Evolutionary conservation across 2,329 filamentous ascomycete genomes (phyloP).

Genomic region (Penicillium sp.): DNA sequence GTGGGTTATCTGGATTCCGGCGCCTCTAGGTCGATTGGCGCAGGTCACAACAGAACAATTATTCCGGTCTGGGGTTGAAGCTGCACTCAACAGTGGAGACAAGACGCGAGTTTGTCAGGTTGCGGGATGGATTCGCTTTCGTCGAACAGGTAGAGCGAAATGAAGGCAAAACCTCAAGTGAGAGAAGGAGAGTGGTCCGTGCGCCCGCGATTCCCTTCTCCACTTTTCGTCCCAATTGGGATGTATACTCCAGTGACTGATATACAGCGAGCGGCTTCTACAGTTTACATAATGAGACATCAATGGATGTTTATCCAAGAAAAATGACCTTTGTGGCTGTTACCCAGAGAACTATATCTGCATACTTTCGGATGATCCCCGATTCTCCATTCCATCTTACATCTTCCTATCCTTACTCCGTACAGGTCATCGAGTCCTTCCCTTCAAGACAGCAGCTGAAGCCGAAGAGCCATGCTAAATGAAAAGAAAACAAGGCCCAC

Average conservation of each 20-base stretch:
- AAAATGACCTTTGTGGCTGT: too few relatives aligned
- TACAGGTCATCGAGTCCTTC: too few relatives aligned
- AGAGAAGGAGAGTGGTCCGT: constrained; percentile 29
- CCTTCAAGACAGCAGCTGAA: too few relatives aligned
- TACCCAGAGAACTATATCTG: too few relatives aligned
- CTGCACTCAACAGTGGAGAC: background rate
- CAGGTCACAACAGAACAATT: background rate
- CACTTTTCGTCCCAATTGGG: background rate
- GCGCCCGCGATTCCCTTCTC: constrained; percentile 29
- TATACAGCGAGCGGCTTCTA: background rate
- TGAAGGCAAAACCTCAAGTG: constrained; percentile 14
- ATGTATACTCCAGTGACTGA: background rate
- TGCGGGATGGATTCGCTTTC: constrained; percentile 1
- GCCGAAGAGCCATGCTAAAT: too few relatives aligned
- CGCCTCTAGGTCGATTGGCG: constrained; percentile 3
- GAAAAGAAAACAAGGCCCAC: too few relatives aligned
- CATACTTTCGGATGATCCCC: too few relatives aligned
- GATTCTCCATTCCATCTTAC: too few relatives aligned
- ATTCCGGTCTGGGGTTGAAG: background rate
- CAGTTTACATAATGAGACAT: too few relatives aligned
- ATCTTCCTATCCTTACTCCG: too few relatives aligned
- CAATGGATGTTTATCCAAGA: too few relatives aligned
- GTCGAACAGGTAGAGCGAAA: constrained; percentile 5
- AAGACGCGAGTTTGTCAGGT: background rate
- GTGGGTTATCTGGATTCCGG: constrained; percentile 12